Percentiles rank a stretch among this genome's conserved stretches.
phyloP scores from a whole-genome alignment of 2,329 filamentous ascomycete genomes.

The Monosporascus ibericus region DNA sequence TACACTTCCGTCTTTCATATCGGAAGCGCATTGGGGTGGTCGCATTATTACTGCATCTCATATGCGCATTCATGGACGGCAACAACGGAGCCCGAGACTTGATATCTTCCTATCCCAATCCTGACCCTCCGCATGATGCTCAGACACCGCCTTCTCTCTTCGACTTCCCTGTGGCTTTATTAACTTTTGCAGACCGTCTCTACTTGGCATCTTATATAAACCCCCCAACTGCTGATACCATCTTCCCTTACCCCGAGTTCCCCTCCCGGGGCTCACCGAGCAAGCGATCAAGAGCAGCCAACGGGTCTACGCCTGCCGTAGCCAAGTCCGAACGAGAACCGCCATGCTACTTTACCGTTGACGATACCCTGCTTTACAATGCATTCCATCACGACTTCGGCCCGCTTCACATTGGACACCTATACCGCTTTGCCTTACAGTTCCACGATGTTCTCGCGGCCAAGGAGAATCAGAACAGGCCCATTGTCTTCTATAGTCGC shows the following conservation, averaged over 20 bases:
- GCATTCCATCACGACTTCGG: conserved; percentile 98
- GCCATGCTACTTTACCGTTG: conserved; percentile 93
- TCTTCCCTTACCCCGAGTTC: conserved; percentile 71
- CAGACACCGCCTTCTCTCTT: conserved; percentile 12
- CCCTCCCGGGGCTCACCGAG: conserved; percentile 58
- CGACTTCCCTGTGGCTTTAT: conserved; percentile 23
- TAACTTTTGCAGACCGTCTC: conserved; percentile 67
- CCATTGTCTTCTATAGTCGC: conserved; percentile 93
- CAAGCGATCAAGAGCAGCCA: conserved; percentile 65
- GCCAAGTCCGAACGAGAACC: conserved; percentile 45
- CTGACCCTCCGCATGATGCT: conserved; percentile 6
- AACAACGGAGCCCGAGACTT: neutral
- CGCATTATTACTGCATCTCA: neutral
- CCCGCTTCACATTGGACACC: conserved; percentile 91
- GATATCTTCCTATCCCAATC: neutral
- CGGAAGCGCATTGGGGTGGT: conserved; percentile 21
- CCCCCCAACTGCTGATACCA: conserved; percentile 71
- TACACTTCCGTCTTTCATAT: conserved; percentile 4
- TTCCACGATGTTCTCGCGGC: conserved; percentile 93
- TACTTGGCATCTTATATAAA: conserved; percentile 91
- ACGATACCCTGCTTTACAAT: conserved; percentile 90
- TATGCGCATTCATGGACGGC: neutral
- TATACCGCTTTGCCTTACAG: conserved; percentile 93
- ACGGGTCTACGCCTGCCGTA: conserved; percentile 43
- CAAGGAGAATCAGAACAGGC: conserved; percentile 80